Evolutionary conservation across 2,329 filamentous ascomycete genomes (phyloP), one percentile per base, ranked within the genome.

Genomic region (Metarhizium sp.): DNA sequence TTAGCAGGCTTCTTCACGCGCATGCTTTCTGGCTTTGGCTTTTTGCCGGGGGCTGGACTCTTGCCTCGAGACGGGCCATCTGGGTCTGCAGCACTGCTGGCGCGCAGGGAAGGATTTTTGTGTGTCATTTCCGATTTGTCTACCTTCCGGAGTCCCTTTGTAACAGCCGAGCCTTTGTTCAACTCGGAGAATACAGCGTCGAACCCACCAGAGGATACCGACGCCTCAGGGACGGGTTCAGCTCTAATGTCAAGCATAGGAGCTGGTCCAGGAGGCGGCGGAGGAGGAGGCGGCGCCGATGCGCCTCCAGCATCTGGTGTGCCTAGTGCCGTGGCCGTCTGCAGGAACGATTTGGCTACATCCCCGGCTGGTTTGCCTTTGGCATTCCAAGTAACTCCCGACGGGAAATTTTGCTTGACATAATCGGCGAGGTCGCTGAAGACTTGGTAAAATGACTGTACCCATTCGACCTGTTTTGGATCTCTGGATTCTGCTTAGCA

Each of bases 121-220:
- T 99, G 94, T 58, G 94, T 99, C 92, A 96, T 96, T 71, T 97
- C 80, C 54, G 88, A 94, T 67, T 86, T 87, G 74, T 96, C 92
- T 51, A 99, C 94, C 77, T 96, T 99, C 62, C 88, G 87, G 40
- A 99, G 79, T 36, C 88, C 86, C 61, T 89, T 85, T 4, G 94
- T 99, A 57, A 99, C 89, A n/a, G 82, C 79, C 58, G 89, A 84
- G 56, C 94, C 94, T 69, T 87, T 86, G 73, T 97, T 97, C 53
- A 99, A 76, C 61, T 96, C 88, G 45, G 86, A 87, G 69, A 99
- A 99, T 2, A 99, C 91, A 29, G 92, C 91, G 25, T 85, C 84
- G 70, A 96, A 84, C 55, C 92, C 91, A 2, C 78, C 67, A 11
- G 78, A 67, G 11, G 78, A 67, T 14, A 78, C 70, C 7, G 59